Conservation (phyloP, 345 rosid genomes). For the Clarkia xantiana region DNA sequence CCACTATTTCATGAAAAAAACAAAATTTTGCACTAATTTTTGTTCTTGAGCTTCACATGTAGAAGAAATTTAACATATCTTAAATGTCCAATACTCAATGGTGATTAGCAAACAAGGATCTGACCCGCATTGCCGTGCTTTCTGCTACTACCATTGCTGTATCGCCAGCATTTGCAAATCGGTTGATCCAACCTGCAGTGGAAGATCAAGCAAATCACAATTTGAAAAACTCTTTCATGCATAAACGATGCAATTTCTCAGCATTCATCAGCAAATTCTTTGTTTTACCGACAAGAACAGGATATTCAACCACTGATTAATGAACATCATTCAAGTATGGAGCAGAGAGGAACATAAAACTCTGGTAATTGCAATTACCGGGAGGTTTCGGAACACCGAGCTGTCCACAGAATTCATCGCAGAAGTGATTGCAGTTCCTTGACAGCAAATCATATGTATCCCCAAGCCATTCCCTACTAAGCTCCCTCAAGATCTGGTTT, state of each 20-base stretch:
- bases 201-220: not conserved
- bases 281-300: conserved; percentile 12
- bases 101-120: conserved; percentile 4
- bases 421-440: conserved; percentile 92
- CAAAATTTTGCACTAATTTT: no score
- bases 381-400: conserved; percentile 92
- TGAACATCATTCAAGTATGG: no score
- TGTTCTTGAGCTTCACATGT: no score
- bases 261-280: no score
- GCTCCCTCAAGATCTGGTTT: conserved; percentile 66
- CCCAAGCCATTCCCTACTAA: conserved; percentile 88
- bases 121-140: conserved; percentile 71
- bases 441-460: conserved; percentile 58
- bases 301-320: no score
- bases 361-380: conserved; percentile 23
- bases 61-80: not conserved
- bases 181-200: conserved; percentile 89
- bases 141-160: conserved; percentile 83
- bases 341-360: no score
- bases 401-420: conserved; percentile 68
- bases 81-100: no score
- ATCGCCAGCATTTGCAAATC: conserved; percentile 92
- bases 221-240: no score
- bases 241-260: no score
- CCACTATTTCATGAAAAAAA: no score